Percentiles rank a stretch among this genome's conserved stretches.
Evolutionary conservation across 78 protist species (phyloP).

Genomic region (Dictyostelium firmibasis): DNA sequence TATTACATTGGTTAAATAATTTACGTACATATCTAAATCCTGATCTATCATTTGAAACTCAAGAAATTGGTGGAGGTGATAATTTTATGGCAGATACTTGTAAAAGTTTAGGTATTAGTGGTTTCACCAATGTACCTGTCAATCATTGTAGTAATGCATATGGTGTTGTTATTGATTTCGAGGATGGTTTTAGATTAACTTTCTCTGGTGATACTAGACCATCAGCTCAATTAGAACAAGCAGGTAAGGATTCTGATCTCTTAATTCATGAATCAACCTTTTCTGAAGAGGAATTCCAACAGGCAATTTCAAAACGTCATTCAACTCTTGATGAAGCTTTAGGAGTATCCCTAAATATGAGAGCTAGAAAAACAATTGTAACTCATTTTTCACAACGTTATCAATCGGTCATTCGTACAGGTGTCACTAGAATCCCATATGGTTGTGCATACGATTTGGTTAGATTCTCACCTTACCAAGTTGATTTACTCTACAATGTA

Average conservation of each 20-base stretch:
- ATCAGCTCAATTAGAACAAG: slow-evolving; percentile 24
- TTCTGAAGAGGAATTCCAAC: slow-evolving; percentile 78
- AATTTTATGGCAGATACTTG: not conserved
- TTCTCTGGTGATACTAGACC: slow-evolving; percentile 97
- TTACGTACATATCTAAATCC: too few species aligned
- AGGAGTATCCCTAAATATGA: slow-evolving; percentile 74
- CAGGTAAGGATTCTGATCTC: slow-evolving; percentile 71
- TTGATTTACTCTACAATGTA: not conserved
- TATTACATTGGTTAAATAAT: not conserved
- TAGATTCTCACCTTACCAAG: slow-evolving; percentile 44
- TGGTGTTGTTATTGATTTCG: slow-evolving; percentile 70
- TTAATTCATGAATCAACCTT: slow-evolving; percentile 97
- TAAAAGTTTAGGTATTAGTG: not conserved
- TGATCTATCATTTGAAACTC: not conserved
- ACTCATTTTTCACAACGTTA: slow-evolving; percentile 92
- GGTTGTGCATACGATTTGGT: slow-evolving; percentile 23
- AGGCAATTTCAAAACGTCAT: slow-evolving; percentile 83
- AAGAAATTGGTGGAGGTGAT: not conserved
- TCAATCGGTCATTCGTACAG: not conserved
- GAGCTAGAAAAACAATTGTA: slow-evolving; percentile 79
- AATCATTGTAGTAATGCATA: slow-evolving; percentile 75
- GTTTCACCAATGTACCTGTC: slow-evolving; percentile 50
- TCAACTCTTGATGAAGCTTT: slow-evolving; percentile 89
- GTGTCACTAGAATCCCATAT: not conserved
- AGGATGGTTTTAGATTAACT: slow-evolving; percentile 64